Conservation (phyloP, 2,329 filamentous ascomycete genomes). For the Sporothrix sp. region DNA sequence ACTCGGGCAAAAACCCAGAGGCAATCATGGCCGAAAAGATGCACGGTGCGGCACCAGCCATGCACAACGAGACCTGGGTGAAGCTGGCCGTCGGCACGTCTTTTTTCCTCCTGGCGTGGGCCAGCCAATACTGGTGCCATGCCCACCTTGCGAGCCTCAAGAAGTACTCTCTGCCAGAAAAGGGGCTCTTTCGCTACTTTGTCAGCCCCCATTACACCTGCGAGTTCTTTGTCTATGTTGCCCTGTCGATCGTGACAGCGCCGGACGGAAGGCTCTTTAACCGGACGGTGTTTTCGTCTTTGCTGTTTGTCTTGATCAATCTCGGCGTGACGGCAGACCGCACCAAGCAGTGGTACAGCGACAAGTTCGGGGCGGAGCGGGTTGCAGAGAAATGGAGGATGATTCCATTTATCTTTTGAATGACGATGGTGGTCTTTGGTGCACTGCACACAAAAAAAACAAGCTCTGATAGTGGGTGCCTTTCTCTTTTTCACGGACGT, state of each 20-base stretch:
- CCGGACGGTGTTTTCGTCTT: constrained; percentile 58
- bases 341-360: constrained; percentile 69
- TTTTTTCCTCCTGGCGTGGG: constrained; percentile 59
- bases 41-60: constrained; percentile 7
- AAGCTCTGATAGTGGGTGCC: no score
- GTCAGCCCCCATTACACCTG: constrained; percentile 87
- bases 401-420: constrained; percentile 58
- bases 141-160: constrained; percentile 57
- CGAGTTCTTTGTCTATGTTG: constrained; percentile 75
- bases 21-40: constrained; percentile 22
- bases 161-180: constrained; percentile 73
- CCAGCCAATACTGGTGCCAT: constrained; percentile 67
- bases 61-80: constrained; percentile 20
- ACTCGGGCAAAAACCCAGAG: constrained; percentile 10
- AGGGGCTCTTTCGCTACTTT: constrained; percentile 60
- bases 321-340: constrained; percentile 70
- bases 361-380: constrained; percentile 60
- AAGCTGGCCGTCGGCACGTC: constrained; percentile 48
- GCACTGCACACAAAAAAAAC: no score
- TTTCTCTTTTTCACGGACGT: not conserved
- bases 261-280: constrained; percentile 59
- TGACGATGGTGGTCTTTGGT: no score
- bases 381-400: constrained; percentile 62
- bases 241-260: constrained; percentile 65
- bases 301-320: constrained; percentile 68